Evolutionary conservation across 1,139 yeast genomes (phyloP).

Genomic region (Protomyces inundatus): DNA sequence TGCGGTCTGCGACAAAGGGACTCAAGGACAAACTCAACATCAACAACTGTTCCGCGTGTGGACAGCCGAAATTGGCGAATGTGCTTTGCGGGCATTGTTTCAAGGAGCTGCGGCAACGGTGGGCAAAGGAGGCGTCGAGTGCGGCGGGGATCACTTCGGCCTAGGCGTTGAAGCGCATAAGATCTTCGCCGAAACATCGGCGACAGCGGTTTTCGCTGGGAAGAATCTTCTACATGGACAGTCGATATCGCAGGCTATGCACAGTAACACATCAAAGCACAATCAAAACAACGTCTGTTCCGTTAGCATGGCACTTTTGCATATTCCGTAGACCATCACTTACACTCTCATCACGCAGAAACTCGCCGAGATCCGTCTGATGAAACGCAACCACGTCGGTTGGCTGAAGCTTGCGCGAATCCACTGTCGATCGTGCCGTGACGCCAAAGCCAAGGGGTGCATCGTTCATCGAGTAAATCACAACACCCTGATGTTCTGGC

Average conservation of each 20-base stretch:
- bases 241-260: no score
- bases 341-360: constrained; percentile 73
- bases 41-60: constrained; percentile 28
- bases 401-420: constrained; percentile 81
- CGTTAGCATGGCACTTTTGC: neutral
- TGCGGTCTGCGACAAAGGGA: constrained; percentile 29
- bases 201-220: no score
- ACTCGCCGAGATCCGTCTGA: constrained; percentile 98
- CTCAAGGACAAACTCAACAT: constrained; percentile 23
- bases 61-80: constrained; percentile 27
- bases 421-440: constrained; percentile 86
- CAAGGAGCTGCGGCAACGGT: constrained; percentile 22
- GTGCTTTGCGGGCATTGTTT: constrained; percentile 25
- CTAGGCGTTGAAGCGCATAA: neutral
- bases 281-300: neutral
- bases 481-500: constrained; percentile 96
- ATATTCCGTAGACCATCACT: neutral
- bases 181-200: no score
- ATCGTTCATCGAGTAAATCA: constrained; percentile 86
- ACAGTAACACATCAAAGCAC: no score
- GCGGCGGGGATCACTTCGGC: constrained; percentile 9
- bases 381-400: constrained; percentile 92
- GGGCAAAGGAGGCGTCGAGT: constrained; percentile 35
- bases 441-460: constrained; percentile 95
- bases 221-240: no score